phyloP scores from a whole-genome alignment of 306 rosid genomes.

The Quercus rubra region DNA sequence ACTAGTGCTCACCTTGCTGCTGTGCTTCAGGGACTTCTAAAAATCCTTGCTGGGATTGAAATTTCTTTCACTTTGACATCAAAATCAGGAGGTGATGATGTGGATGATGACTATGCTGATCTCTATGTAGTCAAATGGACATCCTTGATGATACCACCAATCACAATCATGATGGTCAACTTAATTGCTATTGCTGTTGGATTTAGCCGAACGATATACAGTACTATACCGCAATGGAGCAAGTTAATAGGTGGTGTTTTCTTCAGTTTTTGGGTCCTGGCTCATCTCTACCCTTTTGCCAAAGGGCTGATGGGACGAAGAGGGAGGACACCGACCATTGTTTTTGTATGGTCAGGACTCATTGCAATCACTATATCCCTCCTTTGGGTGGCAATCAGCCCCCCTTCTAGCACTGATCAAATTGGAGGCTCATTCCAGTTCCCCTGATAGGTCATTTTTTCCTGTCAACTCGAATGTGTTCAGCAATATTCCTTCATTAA shows the following conservation, averaged over 20 bases:
- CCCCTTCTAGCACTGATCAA: constrained; percentile 62
- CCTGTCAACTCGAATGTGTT: constrained; percentile 9
- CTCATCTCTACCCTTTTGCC: constrained; percentile 93
- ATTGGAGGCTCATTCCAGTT: constrained; percentile 93
- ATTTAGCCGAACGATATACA: constrained; percentile 86
- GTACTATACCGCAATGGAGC: constrained; percentile 90
- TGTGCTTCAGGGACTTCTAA: constrained; percentile 85
- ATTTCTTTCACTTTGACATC: constrained; percentile 92
- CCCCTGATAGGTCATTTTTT: constrained; percentile 51
- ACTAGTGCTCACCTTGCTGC: constrained; percentile 98
- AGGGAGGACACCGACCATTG: constrained; percentile 94
- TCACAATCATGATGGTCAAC: constrained; percentile 88
- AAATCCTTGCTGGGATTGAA: constrained; percentile 92
- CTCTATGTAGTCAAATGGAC: constrained; percentile 86
- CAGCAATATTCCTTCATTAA: constrained; percentile 12
- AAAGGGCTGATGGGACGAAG: constrained; percentile 97
- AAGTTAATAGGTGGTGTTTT: constrained; percentile 83
- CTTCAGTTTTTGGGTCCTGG: constrained; percentile 96
- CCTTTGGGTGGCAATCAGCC: constrained; percentile 97
- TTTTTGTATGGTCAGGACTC: constrained; percentile 97
- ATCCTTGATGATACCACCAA: constrained; percentile 90
- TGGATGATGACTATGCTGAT: constrained; percentile 85
- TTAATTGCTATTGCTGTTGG: constrained; percentile 89
- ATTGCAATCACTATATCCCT: constrained; percentile 91
- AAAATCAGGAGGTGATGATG: constrained; percentile 81